phyloP scores from a whole-genome alignment of 2,329 filamentous ascomycete species.

The Plectosphaerella cucumerina region DNA sequence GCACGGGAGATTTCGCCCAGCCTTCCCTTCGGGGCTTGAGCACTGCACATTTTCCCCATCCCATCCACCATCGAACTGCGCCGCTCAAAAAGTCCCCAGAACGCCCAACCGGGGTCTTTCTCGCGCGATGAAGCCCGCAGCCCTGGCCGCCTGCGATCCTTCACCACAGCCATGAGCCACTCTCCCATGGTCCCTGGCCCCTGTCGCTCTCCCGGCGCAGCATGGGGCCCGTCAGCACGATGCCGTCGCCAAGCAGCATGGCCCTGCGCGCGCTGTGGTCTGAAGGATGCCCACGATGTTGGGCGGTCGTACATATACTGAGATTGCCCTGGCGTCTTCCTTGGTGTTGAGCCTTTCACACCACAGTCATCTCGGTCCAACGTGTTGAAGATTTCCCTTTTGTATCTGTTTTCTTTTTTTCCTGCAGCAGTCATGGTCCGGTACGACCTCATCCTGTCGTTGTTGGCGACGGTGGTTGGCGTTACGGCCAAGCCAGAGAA shows the following conservation, averaged over 20 bases:
- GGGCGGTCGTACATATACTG: background rate
- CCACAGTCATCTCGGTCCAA: background rate
- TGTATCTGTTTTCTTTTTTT: background rate
- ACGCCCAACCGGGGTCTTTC: background rate
- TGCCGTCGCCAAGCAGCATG: background rate
- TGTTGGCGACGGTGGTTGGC: constrained; percentile 28
- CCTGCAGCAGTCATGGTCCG: constrained; percentile 27
- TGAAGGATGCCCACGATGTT: background rate
- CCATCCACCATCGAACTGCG: too few relatives aligned
- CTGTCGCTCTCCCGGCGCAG: background rate
- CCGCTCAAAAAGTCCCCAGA: too few relatives aligned
- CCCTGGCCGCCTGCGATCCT: too few relatives aligned
- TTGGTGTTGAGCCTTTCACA: background rate
- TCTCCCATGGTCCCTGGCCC: background rate
- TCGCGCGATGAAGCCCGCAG: background rate
- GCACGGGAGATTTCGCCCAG: background rate
- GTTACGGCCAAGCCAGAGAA: constrained; percentile 19
- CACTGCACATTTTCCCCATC: too few relatives aligned
- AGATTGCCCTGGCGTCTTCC: background rate
- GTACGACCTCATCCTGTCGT: constrained; percentile 23
- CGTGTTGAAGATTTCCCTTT: background rate
- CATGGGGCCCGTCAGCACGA: background rate
- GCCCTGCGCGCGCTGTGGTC: background rate
- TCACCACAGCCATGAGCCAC: background rate
- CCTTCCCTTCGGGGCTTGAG: background rate